A percentile compares a stretch with the other conserved stretches of the same genome.
Evolutionary conservation across 2,329 filamentous ascomycete genomes (phyloP).

Genomic region (Ceratocystis papillata): DNA sequence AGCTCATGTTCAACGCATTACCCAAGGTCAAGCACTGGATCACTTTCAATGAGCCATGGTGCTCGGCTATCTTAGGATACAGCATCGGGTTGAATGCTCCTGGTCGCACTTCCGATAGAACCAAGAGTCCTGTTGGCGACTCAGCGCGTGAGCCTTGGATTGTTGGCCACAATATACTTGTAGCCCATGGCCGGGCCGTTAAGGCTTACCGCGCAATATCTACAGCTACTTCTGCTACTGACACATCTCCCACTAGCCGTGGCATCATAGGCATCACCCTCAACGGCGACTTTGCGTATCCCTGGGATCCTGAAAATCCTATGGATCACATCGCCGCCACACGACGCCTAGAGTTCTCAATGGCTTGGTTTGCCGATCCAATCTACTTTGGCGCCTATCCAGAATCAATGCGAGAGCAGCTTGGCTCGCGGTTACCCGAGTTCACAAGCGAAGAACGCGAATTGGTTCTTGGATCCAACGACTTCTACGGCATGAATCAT

Average conservation of each 20-base stretch:
- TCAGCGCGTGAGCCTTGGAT: slow-evolving; percentile 69
- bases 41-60: slow-evolving; percentile 87
- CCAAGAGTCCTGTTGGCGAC: slow-evolving; percentile 59
- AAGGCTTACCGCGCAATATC: slow-evolving; percentile 76
- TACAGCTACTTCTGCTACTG: slow-evolving; percentile 25
- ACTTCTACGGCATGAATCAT: slow-evolving; percentile 93
- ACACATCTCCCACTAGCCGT: slow-evolving; percentile 48
- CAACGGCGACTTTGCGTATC: slow-evolving; percentile 73
- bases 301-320: slow-evolving; percentile 69
- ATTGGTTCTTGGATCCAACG: slow-evolving; percentile 74
- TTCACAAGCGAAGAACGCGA: slow-evolving; percentile 62
- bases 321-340: slow-evolving; percentile 63
- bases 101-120: slow-evolving; percentile 67
- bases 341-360: slow-evolving; percentile 77
- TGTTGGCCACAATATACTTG: slow-evolving; percentile 66
- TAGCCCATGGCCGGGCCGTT: slow-evolving; percentile 70
- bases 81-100: slow-evolving; percentile 68
- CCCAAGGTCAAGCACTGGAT: slow-evolving; percentile 78
- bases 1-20: slow-evolving; percentile 62
- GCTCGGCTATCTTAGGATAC: slow-evolving; percentile 70
- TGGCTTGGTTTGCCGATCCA: slow-evolving; percentile 80
- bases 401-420: slow-evolving; percentile 69
- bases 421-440: slow-evolving; percentile 63
- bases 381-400: slow-evolving; percentile 79
- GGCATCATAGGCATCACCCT: slow-evolving; percentile 81